Percentiles rank a stretch among this genome's conserved stretches.
phyloP scores from a whole-genome alignment of 1,284 basidiomycete genomes.

The Malassezia japonica region DNA sequence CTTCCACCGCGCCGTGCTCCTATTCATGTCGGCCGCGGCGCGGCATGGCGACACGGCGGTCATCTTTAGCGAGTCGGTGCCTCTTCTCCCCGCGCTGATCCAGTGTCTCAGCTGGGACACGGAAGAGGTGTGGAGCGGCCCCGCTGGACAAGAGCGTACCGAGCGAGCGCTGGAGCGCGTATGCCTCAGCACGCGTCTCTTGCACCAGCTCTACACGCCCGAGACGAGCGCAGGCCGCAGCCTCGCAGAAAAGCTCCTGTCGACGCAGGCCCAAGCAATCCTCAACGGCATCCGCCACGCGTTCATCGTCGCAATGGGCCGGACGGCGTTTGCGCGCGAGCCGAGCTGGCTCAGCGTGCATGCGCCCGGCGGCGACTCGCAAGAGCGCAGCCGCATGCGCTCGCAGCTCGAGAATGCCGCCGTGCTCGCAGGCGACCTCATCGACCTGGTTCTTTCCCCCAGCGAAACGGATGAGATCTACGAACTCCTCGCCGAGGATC shows the following conservation, averaged over 20 bases:
- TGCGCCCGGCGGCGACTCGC: background rate
- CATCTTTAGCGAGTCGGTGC: constrained; percentile 27
- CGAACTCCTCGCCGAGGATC: constrained; percentile 21
- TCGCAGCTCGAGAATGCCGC: constrained; percentile 27
- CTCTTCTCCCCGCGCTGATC: constrained; percentile 28
- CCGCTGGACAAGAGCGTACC: background rate
- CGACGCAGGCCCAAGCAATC: constrained; percentile 28
- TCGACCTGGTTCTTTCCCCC: constrained; percentile 34
- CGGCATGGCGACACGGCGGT: constrained; percentile 23
- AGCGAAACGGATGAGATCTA: constrained; percentile 35
- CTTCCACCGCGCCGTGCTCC: constrained; percentile 19
- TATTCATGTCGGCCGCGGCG: constrained; percentile 23
- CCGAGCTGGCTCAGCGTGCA: constrained; percentile 30
- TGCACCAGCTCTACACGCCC: constrained; percentile 27
- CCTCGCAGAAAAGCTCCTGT: constrained; percentile 25
- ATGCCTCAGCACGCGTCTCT: constrained; percentile 24
- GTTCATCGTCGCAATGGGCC: constrained; percentile 28
- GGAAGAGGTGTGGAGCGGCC: constrained; percentile 23
- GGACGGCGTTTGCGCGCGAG: constrained; percentile 33
- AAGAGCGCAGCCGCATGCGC: background rate
- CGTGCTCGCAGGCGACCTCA: constrained; percentile 29
- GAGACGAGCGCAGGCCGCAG: background rate
- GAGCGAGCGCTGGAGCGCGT: constrained; percentile 25
- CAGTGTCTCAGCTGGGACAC: constrained; percentile 28
- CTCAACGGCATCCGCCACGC: constrained; percentile 37